These are phyloP conservation scores for Guadua angustifolia DNA, from an alignment of 176 grass and related monocot species.

Conservation along the genomic window DNA sequence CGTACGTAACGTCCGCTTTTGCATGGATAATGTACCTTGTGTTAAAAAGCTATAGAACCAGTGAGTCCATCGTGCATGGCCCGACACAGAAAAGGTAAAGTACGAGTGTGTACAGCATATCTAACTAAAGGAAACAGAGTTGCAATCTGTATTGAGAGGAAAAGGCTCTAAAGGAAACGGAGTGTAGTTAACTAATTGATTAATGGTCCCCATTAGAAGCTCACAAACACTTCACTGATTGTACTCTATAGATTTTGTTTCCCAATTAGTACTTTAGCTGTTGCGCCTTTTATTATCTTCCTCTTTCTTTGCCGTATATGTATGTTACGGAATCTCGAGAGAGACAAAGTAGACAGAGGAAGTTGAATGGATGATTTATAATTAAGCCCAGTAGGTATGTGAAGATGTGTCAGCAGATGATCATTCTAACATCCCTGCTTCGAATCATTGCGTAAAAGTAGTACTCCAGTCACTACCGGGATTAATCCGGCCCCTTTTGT, in stretches of 20 bases:
- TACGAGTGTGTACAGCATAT: not conserved
- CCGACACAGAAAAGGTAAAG: slow-evolving; percentile 2
- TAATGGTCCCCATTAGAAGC: not conserved
- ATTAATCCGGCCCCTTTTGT: too few relatives aligned
- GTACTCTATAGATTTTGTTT: not conserved
- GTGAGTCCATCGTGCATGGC: not conserved
- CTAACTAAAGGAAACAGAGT: too few relatives aligned
- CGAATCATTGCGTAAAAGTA: not conserved
- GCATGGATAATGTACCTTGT: not conserved
- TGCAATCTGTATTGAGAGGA: too few relatives aligned
- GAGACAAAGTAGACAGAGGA: not conserved
- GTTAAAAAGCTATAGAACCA: not conserved
- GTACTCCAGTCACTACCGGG: too few relatives aligned
- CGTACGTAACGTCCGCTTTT: not conserved
- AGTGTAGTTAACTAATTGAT: not conserved
- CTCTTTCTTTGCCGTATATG: not conserved
- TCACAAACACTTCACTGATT: not conserved
- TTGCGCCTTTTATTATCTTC: not conserved
- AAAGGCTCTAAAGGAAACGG: not conserved
- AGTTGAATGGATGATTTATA: not conserved
- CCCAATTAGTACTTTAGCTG: not conserved
- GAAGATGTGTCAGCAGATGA: not conserved
- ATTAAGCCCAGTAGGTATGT: not conserved
- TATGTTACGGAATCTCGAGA: not conserved
- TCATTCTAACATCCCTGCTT: not conserved